Base-by-base conservation (phyloP, 1,139 yeast genomes). In the Hemisphaericaspora subhashii region DNA sequence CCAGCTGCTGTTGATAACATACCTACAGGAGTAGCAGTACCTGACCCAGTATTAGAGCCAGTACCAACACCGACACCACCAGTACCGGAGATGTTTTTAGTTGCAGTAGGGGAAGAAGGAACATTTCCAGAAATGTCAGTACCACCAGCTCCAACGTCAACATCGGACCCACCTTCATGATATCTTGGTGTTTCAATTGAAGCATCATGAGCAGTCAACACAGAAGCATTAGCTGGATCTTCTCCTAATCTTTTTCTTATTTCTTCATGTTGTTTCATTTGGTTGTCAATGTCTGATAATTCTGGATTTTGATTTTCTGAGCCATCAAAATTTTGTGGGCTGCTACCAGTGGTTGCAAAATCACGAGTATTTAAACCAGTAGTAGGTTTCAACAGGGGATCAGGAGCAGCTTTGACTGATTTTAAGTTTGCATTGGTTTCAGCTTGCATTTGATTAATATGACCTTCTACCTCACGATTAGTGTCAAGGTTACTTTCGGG, bases 181-280 rank as follows among this genome's bases (percentile, higher is more conserved):
- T 40, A 32, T 38, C 43, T 35, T 30, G 51, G 47, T 10, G 46
- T 38, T 26, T 31, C 36, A 31, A 49, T 41, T 5, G 55, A 46
- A 31, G 50, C 52, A 32, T 54, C 36, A 39, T 44, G 42, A n/a
- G 52, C 50, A 8, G 55, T 52, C 26, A 47, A 46, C 28, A 49
- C 47, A 5, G 53, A 43, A 15, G 51, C 52, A 41, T 49, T 39
- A 17, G 38, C 41, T 26, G 51, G 46, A 22, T 44, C 43, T 20
- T 34, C 32, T 28, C 40, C 41, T 28, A 42, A 43, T 14, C 25
- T 13, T 14, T 34, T 35, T 33, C 40, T 40, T 25, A 37, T 39
- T 12, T 31, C 22, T 25, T 46, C 47, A 23, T 47, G 33, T 24
- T 36, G 15, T 14, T 39, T 28, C 17, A 46, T 40, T 30, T 46